Evolutionary conservation across 768 basidiomycete genomes (phyloP), one percentile per base, ranked within the genome.

Genomic region (Mycena rosella): DNA sequence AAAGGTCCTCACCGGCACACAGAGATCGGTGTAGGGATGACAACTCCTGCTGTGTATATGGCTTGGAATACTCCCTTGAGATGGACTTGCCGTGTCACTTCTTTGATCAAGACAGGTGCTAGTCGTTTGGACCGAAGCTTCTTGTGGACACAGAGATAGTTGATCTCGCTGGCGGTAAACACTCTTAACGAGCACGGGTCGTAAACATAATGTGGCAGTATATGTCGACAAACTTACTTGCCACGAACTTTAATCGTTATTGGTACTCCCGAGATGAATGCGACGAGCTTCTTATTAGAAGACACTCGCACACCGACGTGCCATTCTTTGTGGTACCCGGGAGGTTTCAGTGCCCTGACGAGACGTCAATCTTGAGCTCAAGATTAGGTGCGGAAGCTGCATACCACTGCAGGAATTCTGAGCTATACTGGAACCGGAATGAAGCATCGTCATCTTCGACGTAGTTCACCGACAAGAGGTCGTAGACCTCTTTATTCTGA

Each of bases 101-200:
- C 98, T 77, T 98, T 98, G 81, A 99, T 99, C 55, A 99, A 86
- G 15, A 99, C 94, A 0, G 98, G 98, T 0, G 98, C 91, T 26
- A 99, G 84, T 44, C 98, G 92, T 78, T 98, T 98, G 0, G 95
- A 94, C 20, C 98, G 92, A 38, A 99, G 82, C 79, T 98, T 98
- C 84, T 99, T 99, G 86, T 98, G 96, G 1, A 98, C 91, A 74
- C 96, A 97, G 55, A 99, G 91, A 80, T 94, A 99, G 79, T 99
- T 99, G 82, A 99, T 96, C 79, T 99, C 98, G 77, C 90, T 91
- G 45, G 90, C 88, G 30, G 79, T 81, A 75, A 99, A 85, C 7
- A 83, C 79, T 51, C 94, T 96, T 67, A 38, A 64, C 11, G 71
- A 26, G 38, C 26, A 53, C 14, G n/a, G 65, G 51, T 26, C 49